A percentile compares a stretch with the other conserved stretches of the same genome.
Evolutionary conservation across 257 asterid species (phyloP).

Genomic region (Marsdenia floribunda): DNA sequence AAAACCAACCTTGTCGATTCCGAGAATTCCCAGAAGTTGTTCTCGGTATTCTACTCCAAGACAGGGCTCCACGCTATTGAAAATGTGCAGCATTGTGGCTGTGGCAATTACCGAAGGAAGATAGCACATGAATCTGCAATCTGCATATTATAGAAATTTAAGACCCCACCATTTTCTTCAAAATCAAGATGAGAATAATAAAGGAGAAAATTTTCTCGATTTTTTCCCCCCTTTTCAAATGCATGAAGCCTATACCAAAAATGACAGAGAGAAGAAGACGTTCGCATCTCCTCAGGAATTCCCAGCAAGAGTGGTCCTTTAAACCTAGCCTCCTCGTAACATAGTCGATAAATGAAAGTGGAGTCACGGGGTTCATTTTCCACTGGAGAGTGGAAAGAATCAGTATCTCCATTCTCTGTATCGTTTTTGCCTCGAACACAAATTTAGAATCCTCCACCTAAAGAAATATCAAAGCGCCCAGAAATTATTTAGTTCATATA

Average conservation of each 20-base stretch:
- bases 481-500: neutral
- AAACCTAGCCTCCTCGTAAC: slow-evolving; percentile 41
- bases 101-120: slow-evolving; percentile 81
- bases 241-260: slow-evolving; percentile 28
- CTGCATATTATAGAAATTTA: slow-evolving; percentile 27
- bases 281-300: slow-evolving; percentile 45
- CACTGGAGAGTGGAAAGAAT: slow-evolving; percentile 51
- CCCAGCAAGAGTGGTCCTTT: slow-evolving; percentile 25
- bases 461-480: slow-evolving; percentile 5
- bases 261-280: slow-evolving; percentile 40
- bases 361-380: slow-evolving; percentile 64
- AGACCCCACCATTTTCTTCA: neutral
- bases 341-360: slow-evolving; percentile 51
- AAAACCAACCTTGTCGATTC: slow-evolving; percentile 54
- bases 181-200: neutral
- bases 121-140: slow-evolving; percentile 53
- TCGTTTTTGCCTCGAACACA: slow-evolving; percentile 55
- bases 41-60: slow-evolving; percentile 47
- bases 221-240: neutral
- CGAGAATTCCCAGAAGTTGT: slow-evolving; percentile 56
- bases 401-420: slow-evolving; percentile 64
- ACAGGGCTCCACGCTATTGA: slow-evolving; percentile 49
- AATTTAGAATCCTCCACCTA: slow-evolving; percentile 48
- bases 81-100: slow-evolving; percentile 66
- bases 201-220: neutral